phyloP scores from a whole-genome alignment of 192 early-diverging fungal species.

The Allomyces macrogynus region DNA sequence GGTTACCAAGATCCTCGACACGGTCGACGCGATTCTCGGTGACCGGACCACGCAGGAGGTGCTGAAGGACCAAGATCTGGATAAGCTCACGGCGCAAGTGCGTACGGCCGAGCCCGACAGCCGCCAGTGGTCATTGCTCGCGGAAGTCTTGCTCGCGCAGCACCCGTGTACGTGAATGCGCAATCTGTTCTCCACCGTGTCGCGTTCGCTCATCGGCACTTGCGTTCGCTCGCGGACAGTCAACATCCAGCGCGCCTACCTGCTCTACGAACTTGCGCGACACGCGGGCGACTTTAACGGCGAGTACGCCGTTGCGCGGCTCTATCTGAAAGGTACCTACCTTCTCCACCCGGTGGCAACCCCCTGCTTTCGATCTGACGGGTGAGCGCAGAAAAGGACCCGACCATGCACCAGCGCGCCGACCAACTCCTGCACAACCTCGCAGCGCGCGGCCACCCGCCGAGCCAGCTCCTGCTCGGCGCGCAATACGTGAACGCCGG shows the following conservation, averaged over 20 bases:
- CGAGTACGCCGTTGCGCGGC: not conserved
- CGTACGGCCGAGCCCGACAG: not conserved
- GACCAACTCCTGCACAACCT: not conserved
- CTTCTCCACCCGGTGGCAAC: not conserved
- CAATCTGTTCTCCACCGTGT: too few species aligned
- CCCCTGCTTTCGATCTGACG: too few species aligned
- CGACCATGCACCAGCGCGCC: not conserved
- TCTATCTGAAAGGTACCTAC: not conserved
- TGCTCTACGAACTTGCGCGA: not conserved
- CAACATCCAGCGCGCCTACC: not conserved
- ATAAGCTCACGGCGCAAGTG: too few species aligned
- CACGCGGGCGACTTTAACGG: not conserved
- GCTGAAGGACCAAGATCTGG: too few species aligned
- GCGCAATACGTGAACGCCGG: not conserved
- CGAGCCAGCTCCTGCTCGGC: not conserved
- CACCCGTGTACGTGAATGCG: not conserved
- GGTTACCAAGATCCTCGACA: too few species aligned
- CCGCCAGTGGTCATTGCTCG: not conserved
- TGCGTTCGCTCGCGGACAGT: not conserved
- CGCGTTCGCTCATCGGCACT: too few species aligned
- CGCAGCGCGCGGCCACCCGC: not conserved
- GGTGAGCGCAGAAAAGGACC: too few species aligned
- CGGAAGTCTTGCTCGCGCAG: not conserved
- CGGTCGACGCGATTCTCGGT: too few species aligned
- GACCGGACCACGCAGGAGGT: too few species aligned